These are phyloP conservation scores for Dendryphion nanum DNA, from an alignment of 2,329 filamentous ascomycete species.

Conservation along the genomic window DNA sequence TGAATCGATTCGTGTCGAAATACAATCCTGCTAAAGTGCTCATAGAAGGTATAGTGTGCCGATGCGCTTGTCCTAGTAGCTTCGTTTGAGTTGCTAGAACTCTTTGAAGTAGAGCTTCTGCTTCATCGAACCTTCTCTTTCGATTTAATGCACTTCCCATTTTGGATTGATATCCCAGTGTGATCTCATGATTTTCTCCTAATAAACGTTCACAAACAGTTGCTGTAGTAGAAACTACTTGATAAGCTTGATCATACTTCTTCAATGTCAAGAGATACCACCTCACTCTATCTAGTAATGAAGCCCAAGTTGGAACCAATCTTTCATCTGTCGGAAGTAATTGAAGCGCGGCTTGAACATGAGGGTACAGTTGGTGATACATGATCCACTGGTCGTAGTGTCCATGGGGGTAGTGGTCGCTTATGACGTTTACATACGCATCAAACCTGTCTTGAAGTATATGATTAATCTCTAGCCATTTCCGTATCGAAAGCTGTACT, in stretches of 20 bases:
- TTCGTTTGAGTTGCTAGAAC: background rate
- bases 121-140: background rate
- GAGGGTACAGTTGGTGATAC: slow-evolving; percentile 6
- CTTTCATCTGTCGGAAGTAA: background rate
- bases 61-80: slow-evolving; percentile 7
- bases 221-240: slow-evolving; percentile 1
- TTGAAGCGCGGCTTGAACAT: slow-evolving; percentile 4
- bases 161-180: slow-evolving; percentile 3
- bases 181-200: slow-evolving; percentile 4
- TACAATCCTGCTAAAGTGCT: slow-evolving; percentile 3
- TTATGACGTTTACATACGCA: slow-evolving; percentile 14
- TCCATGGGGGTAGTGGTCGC: slow-evolving; percentile 2
- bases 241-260: slow-evolving; percentile 6
- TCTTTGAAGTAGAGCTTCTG: background rate
- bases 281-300: slow-evolving; percentile 5
- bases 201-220: slow-evolving; percentile 2
- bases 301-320: slow-evolving; percentile 1
- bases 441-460: slow-evolving; percentile 25
- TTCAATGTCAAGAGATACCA: slow-evolving; percentile 4
- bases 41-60: slow-evolving; percentile 3
- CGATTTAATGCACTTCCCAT: background rate
- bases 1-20: background rate
- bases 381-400: slow-evolving; percentile 3
- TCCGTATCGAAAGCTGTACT: slow-evolving; percentile 15
- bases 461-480: slow-evolving; percentile 18